phyloP scores from a whole-genome alignment of 768 basidiomycete species.

The Termitomyces sp. region DNA sequence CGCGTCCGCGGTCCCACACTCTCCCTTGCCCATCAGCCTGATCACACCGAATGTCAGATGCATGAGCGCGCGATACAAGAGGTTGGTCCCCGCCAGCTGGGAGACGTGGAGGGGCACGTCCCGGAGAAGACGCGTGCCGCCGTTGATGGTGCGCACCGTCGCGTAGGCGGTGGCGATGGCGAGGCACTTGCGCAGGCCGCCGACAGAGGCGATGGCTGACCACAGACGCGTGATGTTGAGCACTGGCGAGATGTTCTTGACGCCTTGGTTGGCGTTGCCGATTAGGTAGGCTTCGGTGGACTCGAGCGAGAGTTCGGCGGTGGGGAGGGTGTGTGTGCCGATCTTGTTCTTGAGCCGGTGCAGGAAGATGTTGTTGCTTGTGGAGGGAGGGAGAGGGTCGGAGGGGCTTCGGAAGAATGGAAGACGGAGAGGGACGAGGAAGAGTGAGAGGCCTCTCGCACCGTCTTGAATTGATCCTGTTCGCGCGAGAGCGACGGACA shows the following conservation, averaged over 20 bases:
- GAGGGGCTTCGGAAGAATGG: slow-evolving; percentile 42
- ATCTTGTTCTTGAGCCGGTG: slow-evolving; percentile 79
- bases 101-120: slow-evolving; percentile 60
- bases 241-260: slow-evolving; percentile 62
- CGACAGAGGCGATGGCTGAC: slow-evolving; percentile 51
- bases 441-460: slow-evolving; percentile 65
- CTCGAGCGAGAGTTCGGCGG: slow-evolving; percentile 65
- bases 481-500: slow-evolving; percentile 68
- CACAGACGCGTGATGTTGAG: slow-evolving; percentile 76
- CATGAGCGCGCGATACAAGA: slow-evolving; percentile 60
- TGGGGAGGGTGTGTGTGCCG: slow-evolving; percentile 69
- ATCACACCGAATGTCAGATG: slow-evolving; percentile 61
- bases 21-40: slow-evolving; percentile 52
- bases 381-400: slow-evolving; percentile 35
- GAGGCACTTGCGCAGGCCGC: slow-evolving; percentile 55
- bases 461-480: slow-evolving; percentile 53
- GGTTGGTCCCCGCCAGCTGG: slow-evolving; percentile 51
- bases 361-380: slow-evolving; percentile 59
- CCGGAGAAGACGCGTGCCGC: slow-evolving; percentile 41
- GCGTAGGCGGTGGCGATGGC: slow-evolving; percentile 64
- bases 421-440: slow-evolving; percentile 60
- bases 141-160: slow-evolving; percentile 46
- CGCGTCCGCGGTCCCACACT: slow-evolving; percentile 43
- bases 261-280: slow-evolving; percentile 51
- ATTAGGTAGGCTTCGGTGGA: slow-evolving; percentile 58